phyloP scores from a whole-genome alignment of 2,329 filamentous ascomycete species.

The Fusarium sp. region DNA sequence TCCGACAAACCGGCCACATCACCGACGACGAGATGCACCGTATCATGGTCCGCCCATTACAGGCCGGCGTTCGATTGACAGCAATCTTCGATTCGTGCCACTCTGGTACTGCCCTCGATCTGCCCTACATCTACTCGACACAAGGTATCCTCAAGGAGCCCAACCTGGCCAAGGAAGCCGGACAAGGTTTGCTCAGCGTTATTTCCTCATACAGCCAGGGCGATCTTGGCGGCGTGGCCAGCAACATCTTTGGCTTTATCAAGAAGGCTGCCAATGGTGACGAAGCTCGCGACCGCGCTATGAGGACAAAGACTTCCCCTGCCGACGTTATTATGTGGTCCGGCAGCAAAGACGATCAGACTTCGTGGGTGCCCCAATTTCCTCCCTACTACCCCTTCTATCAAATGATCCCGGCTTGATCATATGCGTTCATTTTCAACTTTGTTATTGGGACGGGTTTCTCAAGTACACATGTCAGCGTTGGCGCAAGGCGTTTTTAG shows the following conservation, averaged over 20 bases:
- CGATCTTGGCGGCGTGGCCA: conserved; percentile 87
- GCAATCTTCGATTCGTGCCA: conserved; percentile 78
- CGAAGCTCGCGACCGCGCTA: conserved; percentile 83
- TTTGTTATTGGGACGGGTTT: conserved; percentile 26
- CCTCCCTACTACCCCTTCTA: conserved; percentile 37
- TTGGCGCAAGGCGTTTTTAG: conserved; percentile 41
- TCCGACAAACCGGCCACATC: conserved; percentile 83
- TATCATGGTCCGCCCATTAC: conserved; percentile 75
- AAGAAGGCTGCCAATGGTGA: conserved; percentile 90
- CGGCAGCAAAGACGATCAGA: conserved; percentile 96
- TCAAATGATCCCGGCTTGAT: conserved; percentile 34
- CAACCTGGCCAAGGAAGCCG: conserved; percentile 77
- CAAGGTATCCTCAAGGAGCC: conserved; percentile 78
- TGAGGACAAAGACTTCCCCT: conserved; percentile 91
- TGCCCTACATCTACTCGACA: conserved; percentile 79
- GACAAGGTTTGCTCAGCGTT: conserved; percentile 72
- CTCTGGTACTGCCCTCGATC: conserved; percentile 75
- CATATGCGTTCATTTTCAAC: conserved; percentile 23
- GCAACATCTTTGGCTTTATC: conserved; percentile 84
- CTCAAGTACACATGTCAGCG: conserved; percentile 22
- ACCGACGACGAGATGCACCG: conserved; percentile 87
- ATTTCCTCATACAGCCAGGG: conserved; percentile 75
- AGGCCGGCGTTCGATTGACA: conserved; percentile 70
- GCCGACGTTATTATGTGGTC: conserved; percentile 99
- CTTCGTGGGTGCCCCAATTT: conserved; percentile 75